phyloP scores from a whole-genome alignment of 192 early-diverging fungal species.

The Lobulomyces angularis region DNA sequence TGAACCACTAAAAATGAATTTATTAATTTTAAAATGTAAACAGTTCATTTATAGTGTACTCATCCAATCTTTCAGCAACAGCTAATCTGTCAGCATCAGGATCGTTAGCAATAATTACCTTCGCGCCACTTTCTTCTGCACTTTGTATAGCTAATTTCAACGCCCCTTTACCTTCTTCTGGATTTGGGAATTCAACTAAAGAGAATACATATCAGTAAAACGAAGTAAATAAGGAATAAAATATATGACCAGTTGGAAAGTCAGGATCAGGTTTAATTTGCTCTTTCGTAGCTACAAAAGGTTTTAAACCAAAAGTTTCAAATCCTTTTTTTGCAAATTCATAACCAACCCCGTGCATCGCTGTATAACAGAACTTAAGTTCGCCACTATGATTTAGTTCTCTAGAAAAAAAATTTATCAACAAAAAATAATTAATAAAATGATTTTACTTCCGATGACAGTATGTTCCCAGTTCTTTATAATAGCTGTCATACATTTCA shows the following conservation, averaged over 20 bases:
- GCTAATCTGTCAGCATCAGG: slow-evolving; percentile 88
- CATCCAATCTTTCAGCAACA: slow-evolving; percentile 63
- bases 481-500: slow-evolving; percentile 58
- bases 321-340: slow-evolving; percentile 60
- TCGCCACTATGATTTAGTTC: slow-evolving; percentile 27
- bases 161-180: slow-evolving; percentile 79
- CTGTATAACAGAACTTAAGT: slow-evolving; percentile 72
- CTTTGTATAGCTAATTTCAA: slow-evolving; percentile 58
- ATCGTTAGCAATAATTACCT: slow-evolving; percentile 80
- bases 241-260: slow-evolving; percentile 83
- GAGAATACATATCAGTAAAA: not conserved
- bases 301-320: slow-evolving; percentile 53
- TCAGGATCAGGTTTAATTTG: slow-evolving; percentile 76
- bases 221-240: slow-evolving; percentile 62
- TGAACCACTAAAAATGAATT: slow-evolving; percentile 22
- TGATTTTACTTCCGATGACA: not conserved
- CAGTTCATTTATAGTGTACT: slow-evolving; percentile 6
- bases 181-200: slow-evolving; percentile 30
- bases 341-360: slow-evolving; percentile 91
- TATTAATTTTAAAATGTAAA: not conserved
- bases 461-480: slow-evolving; percentile 29
- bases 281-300: slow-evolving; percentile 47
- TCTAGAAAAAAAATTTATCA: slow-evolving; percentile 11
- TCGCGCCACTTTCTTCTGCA: slow-evolving; percentile 39
- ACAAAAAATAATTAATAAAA: slow-evolving; percentile 1